Evolutionary conservation across 495 filamentous ascomycete genomes (phyloP).

Genomic region (Neurospora sublineolata): DNA sequence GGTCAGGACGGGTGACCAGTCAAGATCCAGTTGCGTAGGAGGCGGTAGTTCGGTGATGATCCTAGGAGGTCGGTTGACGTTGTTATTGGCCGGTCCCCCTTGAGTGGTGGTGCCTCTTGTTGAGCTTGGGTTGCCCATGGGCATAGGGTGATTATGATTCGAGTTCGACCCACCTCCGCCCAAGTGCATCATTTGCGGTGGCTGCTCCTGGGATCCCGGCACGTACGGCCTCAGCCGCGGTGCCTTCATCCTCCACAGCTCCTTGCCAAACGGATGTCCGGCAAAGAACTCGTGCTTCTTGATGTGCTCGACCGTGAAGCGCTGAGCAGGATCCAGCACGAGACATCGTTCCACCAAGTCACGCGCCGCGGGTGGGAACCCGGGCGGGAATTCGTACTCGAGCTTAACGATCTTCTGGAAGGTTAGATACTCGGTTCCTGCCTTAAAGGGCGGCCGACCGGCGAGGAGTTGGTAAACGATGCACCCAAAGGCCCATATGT

Average conservation of each 20-base stretch:
- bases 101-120: constrained; percentile 23
- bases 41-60: constrained; percentile 93
- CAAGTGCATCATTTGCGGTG: constrained; percentile 62
- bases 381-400: constrained; percentile 85
- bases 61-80: constrained; percentile 47
- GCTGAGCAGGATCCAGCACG: constrained; percentile 75
- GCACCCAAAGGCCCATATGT: constrained; percentile 99
- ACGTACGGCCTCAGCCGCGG: constrained; percentile 81
- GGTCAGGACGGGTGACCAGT: constrained; percentile 95
- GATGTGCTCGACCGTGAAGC: constrained; percentile 91
- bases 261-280: constrained; percentile 74
- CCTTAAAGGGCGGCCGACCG: constrained; percentile 94
- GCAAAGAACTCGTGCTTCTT: constrained; percentile 96
- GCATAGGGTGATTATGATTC: not conserved
- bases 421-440: constrained; percentile 89
- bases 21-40: constrained; percentile 92
- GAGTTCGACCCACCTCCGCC: constrained; percentile 42
- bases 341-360: constrained; percentile 89
- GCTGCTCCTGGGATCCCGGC: constrained; percentile 63
- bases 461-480: constrained; percentile 94
- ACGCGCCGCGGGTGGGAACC: constrained; percentile 78
- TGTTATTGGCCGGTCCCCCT: not conserved
- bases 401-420: constrained; percentile 96
- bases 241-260: constrained; percentile 83
- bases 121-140: constrained; percentile 9